Base-by-base conservation (phyloP, 192 early-diverging fungal genomes). In the Phycomyces nitens region DNA sequence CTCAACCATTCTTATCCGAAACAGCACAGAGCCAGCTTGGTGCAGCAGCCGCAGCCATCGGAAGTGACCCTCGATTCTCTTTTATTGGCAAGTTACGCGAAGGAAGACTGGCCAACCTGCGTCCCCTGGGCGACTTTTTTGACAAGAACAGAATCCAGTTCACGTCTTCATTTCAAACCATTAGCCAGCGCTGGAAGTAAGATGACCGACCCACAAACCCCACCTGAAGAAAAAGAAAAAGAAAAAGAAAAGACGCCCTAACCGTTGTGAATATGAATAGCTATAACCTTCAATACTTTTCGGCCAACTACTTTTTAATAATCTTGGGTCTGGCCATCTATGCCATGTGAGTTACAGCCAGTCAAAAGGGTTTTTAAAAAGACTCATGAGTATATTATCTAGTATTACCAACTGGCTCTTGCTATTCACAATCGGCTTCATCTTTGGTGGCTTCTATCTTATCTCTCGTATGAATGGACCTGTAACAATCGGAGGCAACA, bases 211-310 rank as follows among this genome's bases (percentile, higher is more conserved):
- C 2, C 29, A 34, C 29, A 34, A 34, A 34, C 7, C 2, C 29
- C 3, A 34, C n/a, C n/a, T 34, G 29, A 34, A 34, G 2, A 34
- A 7, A 34, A 5, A 34, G 29, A 2, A 34, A 7, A 34, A 34
- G 29, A 34, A 34, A 34, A 34, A 34, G 2, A 5, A 5, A 34
- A 34, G n/a, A n/a, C n/a, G n/a, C n/a, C n/a, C n/a, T n/a, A n/a
- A n/a, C n/a, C n/a, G n/a, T n/a, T n/a, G n/a, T 22, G 22, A 42
- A 0, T 38, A 18, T 58, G 18, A 41, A 18, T 72, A 82, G 78
- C 59, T 84, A 84, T 56, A 86, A 86, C 63, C 62, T 86, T 16
- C 71, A 66, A 27, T 80, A 86, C 51, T 86, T 81, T 64, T 82
- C 84, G 56, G 73, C 74, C 27, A 86, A 86, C 69, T 86, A 86